A percentile compares a stretch with the other conserved stretches of the same genome.
These are phyloP conservation scores for Royoungia palumana DNA, from an alignment of 768 basidiomycete species.

Conservation along the genomic window DNA sequence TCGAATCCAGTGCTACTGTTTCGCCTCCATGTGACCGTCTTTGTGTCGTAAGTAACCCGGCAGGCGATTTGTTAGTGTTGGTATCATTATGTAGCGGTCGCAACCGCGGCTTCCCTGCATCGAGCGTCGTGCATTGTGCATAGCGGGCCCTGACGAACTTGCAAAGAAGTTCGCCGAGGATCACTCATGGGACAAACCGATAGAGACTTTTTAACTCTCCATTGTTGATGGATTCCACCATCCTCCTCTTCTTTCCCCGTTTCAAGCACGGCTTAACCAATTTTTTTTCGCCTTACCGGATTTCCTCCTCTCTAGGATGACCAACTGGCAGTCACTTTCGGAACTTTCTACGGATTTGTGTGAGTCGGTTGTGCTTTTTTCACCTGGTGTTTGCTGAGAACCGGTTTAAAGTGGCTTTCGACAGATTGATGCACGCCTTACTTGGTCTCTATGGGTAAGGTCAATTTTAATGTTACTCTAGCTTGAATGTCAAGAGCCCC, in stretches of 20 bases:
- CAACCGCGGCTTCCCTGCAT: conserved; percentile 14
- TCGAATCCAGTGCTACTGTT: conserved; percentile 5
- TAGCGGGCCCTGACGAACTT: conserved; percentile 7
- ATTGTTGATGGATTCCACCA: not conserved
- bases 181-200: conserved; percentile 1
- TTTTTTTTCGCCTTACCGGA: not conserved
- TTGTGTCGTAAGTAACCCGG: conserved; percentile 18
- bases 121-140: not conserved
- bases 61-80: not conserved
- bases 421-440: conserved; percentile 41
- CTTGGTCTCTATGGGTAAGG: conserved; percentile 45
- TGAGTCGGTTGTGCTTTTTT: conserved; percentile 19
- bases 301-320: conserved; percentile 29
- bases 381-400: not conserved
- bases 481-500: not conserved
- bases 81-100: conserved; percentile 5
- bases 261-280: not conserved
- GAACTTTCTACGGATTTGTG: conserved; percentile 37
- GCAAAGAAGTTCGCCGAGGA: conserved; percentile 10
- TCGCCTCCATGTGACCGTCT: conserved; percentile 11
- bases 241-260: not conserved
- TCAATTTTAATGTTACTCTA: not conserved
- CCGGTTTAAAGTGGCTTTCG: conserved; percentile 33
- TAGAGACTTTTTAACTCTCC: conserved; percentile 12
- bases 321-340: conserved; percentile 38